phyloP scores from a whole-genome alignment of 73 alveolate genomes.

The Paramecium sonneborni region DNA sequence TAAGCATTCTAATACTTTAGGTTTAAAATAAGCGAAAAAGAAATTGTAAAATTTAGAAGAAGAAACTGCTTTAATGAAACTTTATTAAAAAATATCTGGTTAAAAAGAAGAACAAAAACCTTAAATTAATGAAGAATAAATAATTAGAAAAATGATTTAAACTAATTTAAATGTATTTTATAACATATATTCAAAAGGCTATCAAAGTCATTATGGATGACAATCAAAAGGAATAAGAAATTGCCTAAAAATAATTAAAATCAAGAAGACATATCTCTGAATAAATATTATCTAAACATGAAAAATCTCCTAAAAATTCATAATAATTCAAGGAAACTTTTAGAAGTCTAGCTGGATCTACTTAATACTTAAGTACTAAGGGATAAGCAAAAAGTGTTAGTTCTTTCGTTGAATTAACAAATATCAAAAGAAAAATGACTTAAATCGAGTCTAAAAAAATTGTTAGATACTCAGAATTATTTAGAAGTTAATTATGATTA shows the following conservation, averaged over 20 bases:
- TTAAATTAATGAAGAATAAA: background rate
- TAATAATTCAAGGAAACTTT: background rate
- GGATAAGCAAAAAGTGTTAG: constrained; percentile 21
- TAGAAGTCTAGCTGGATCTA: constrained; percentile 1
- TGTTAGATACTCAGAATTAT: constrained; percentile 13
- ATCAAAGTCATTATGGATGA: constrained; percentile 49
- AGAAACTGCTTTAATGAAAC: background rate
- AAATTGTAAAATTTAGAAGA: background rate
- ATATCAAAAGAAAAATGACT: constrained; percentile 19
- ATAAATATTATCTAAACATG: background rate
- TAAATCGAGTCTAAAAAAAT: constrained; percentile 11
- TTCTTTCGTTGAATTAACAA: constrained; percentile 10
- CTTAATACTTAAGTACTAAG: background rate
- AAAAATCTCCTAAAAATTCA: background rate
- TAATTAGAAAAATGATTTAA: background rate
- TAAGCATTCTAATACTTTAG: constrained; percentile 26
- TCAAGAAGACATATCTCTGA: background rate
- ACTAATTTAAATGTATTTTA: constrained; percentile 6
- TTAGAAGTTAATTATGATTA: background rate
- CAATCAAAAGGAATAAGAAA: background rate
- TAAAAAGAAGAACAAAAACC: background rate
- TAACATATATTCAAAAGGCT: background rate
- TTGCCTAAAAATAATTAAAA: background rate
- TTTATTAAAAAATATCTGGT: background rate
- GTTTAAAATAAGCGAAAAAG: constrained; percentile 11